A percentile compares a stretch with the other conserved stretches of the same genome.
Conservation (phyloP, 179 eudicot genomes). For the Heliamphora pulchella region DNA sequence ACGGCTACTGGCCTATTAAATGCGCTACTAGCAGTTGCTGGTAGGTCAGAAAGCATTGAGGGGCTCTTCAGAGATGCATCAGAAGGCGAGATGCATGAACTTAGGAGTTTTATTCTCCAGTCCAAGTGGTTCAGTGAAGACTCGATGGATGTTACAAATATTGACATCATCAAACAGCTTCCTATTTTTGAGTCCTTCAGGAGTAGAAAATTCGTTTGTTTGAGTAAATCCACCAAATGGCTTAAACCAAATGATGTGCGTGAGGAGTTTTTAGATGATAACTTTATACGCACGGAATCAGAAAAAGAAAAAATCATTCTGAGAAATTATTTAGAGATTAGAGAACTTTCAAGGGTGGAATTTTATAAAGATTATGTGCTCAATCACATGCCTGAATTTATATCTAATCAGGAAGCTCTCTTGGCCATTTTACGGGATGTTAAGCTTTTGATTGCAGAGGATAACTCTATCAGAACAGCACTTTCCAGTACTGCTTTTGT, state of each 20-base stretch:
- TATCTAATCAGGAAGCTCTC: conserved; percentile 54
- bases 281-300: conserved; percentile 78
- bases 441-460: conserved; percentile 62
- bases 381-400: conserved; percentile 72
- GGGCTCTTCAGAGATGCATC: conserved; percentile 66
- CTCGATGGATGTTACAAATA: conserved; percentile 44
- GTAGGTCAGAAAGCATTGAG: conserved; percentile 44
- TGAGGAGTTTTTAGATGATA: conserved; percentile 85
- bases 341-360: conserved; percentile 60
- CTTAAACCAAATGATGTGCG: conserved; percentile 71
- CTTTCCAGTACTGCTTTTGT: conserved; percentile 75
- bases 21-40: conserved; percentile 68
- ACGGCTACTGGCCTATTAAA: conserved; percentile 74
- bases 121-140: conserved; percentile 87
- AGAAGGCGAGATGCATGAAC: conserved; percentile 86
- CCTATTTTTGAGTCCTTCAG: conserved; percentile 90
- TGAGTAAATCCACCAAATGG: conserved; percentile 67
- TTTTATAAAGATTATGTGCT: conserved; percentile 81
- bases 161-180: conserved; percentile 58
- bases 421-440: conserved; percentile 62
- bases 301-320: conserved; percentile 79
- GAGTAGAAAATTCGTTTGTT: conserved; percentile 61
- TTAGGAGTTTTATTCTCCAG: conserved; percentile 90
- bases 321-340: conserved; percentile 48
- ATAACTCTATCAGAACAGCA: conserved; percentile 53